phyloP scores from a whole-genome alignment of 2,329 filamentous ascomycete genomes.

The Cordyceps javanica region DNA sequence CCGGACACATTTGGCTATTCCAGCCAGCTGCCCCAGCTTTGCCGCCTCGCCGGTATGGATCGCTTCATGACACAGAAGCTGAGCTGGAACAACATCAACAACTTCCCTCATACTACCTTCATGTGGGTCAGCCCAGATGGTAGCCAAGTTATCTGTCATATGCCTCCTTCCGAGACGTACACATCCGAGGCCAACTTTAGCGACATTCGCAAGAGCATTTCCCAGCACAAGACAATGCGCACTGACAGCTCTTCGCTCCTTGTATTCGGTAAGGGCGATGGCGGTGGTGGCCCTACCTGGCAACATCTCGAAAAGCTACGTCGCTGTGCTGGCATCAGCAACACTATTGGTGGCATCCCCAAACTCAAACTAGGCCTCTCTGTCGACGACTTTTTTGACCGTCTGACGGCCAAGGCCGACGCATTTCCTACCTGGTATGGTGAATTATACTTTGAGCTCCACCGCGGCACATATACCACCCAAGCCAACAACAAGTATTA shows the following conservation, averaged over 20 bases:
- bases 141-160: conserved; percentile 94
- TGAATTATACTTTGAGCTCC: conserved; percentile 95
- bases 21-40: conserved; percentile 87
- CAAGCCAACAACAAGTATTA: conserved; percentile 96
- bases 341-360: conserved; percentile 72
- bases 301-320: conserved; percentile 92
- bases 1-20: conserved; percentile 98
- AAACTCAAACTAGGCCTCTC: conserved; percentile 83
- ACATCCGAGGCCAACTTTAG: conserved; percentile 92
- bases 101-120: conserved; percentile 97
- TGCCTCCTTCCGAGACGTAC: conserved; percentile 94
- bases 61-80: conserved; percentile 97
- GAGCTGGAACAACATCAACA: conserved; percentile 99
- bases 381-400: conserved; percentile 91
- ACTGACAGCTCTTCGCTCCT: conserved; percentile 86
- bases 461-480: conserved; percentile 94
- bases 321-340: conserved; percentile 83
- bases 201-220: conserved; percentile 82
- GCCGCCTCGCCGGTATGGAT: conserved; percentile 89
- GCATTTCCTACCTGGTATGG: conserved; percentile 94
- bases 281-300: conserved; percentile 90
- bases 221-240: conserved; percentile 92
- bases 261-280: conserved; percentile 94
- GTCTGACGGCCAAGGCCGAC: conserved; percentile 70
- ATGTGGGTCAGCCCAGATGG: conserved; percentile 97